Base-by-base conservation (phyloP, 495 filamentous ascomycete genomes). In the Aspergillus bridgeri region DNA sequence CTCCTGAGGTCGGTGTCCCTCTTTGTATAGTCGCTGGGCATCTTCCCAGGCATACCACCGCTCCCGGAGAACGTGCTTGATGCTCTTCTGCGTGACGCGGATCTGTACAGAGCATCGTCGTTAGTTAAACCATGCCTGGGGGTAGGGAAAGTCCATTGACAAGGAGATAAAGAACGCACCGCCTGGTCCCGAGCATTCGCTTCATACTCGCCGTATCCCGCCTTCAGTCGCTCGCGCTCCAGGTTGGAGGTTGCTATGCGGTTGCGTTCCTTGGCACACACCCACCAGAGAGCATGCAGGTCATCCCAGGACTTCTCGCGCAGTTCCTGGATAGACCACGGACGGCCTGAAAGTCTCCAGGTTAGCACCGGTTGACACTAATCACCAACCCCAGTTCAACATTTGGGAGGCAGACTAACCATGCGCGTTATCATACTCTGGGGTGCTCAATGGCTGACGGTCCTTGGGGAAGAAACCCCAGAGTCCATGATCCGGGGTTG, bases 251-350 rank as follows among this genome's bases (percentile, higher is more conserved):
- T 98, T n/a, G 83, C 82, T 64, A 98, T 83, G 49, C 89, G 83
- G 71, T 99, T 99, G 62, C 89, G 82, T 74, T 99, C 95, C 77
- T 91, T 95, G 59, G 85, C 79, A 69, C 95, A 99, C 27, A 91
- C 85, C 89, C 91, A 98, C 94, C 94, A 99, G 57, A 99, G 80
- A 52, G 73, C 74, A 67, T 97, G 92, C 48, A 99, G 75, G 71
- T 97, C 93, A 45, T 97, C 91, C 91, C 91, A 99, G 55, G 85
- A 88, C 75, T 96, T 96, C 48, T 81, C 73, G 42, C 92, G 83
- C 52, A 99, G 81, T 74, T 99, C 95, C 75, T 89, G 86, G n/a
- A 87, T 85, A 25, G 79, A 82, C 95, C 95, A 99, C 24, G 81
- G 70, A 48, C 94, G 86, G 27, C 94, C 87, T 89, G 52, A 52